A percentile compares a stretch with the other conserved stretches of the same genome.
Conservation (phyloP, 179 eudicot genomes). For the Gypsophila paniculata region DNA sequence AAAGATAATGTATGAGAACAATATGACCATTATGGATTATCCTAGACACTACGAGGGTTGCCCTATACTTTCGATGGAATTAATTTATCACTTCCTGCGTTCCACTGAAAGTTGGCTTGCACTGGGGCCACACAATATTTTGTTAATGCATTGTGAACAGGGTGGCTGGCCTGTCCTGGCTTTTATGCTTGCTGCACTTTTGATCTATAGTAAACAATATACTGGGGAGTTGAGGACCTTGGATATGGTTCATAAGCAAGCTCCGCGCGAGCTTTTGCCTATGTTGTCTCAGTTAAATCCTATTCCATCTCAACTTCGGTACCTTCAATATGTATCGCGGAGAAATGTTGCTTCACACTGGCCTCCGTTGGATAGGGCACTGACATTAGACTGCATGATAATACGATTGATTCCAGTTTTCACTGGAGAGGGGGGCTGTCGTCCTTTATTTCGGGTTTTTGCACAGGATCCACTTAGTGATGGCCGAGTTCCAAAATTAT, state of each 20-base stretch:
- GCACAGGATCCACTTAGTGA: constrained; percentile 63
- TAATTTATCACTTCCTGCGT: constrained; percentile 68
- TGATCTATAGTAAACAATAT: constrained; percentile 60
- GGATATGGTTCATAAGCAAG: constrained; percentile 81
- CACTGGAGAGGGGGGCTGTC: constrained; percentile 58
- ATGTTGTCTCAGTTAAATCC: constrained; percentile 61
- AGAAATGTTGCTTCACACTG: constrained; percentile 67
- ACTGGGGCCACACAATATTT: constrained; percentile 59
- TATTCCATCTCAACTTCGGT: constrained; percentile 74
- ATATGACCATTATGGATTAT: constrained; percentile 83
- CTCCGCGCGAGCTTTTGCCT: constrained; percentile 65
- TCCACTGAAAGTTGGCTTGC: constrained; percentile 87
- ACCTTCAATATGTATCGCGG: constrained; percentile 78
- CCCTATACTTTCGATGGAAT: constrained; percentile 74
- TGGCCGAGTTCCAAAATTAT: constrained; percentile 49
- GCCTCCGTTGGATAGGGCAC: constrained; percentile 76
- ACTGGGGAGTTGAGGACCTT: constrained; percentile 67
- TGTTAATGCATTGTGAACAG: constrained; percentile 75
- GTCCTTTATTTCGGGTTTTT: constrained; percentile 67
- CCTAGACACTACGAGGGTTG: constrained; percentile 80
- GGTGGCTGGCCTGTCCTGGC: constrained; percentile 94
- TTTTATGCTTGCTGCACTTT: constrained; percentile 72
- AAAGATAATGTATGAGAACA: constrained; percentile 53
- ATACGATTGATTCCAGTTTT: constrained; percentile 58
- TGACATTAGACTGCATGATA: constrained; percentile 68